Percentiles rank a stretch among this genome's conserved stretches.
These are phyloP conservation scores for Toxicodendron radicans DNA, from an alignment of 345 rosid species.

Conservation along the genomic window DNA sequence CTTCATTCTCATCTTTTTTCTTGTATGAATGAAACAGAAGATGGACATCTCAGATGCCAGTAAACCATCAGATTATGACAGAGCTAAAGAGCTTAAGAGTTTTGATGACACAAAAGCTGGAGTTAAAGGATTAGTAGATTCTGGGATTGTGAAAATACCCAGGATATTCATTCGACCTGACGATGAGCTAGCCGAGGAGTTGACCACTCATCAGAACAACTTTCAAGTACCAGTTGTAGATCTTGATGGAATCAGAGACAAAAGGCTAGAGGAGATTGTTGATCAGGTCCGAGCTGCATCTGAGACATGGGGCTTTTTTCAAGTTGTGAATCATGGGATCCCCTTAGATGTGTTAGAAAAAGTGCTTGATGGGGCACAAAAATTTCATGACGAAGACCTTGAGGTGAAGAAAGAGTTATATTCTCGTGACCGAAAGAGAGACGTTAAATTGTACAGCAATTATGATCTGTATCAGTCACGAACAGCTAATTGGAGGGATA, in stretches of 20 bases:
- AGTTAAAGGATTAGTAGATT: conserved; percentile 42
- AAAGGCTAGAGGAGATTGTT: conserved; percentile 18
- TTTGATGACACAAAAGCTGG: conserved; percentile 46
- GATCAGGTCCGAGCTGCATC: conserved; percentile 32
- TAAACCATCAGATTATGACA: conserved; percentile 1
- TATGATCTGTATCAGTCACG: conserved; percentile 16
- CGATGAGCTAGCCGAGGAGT: conserved; percentile 10
- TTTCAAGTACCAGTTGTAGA: conserved; percentile 20
- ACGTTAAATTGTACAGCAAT: conserved; percentile 18
- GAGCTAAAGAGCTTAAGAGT: conserved; percentile 31
- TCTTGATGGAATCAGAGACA: conserved; percentile 14
- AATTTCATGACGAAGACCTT: conserved; percentile 16
- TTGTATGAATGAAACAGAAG: neutral
- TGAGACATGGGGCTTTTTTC: conserved; percentile 45
- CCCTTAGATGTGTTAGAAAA: conserved; percentile 17
- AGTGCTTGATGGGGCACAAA: conserved; percentile 9
- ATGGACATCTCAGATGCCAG: conserved; percentile 5
- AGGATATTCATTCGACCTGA: conserved; percentile 16
- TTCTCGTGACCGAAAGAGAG: neutral
- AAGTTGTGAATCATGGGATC: conserved; percentile 53
- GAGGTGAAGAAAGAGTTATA: conserved; percentile 29
- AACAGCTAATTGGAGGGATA: conserved; percentile 39
- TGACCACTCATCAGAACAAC: neutral
- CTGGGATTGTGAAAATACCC: conserved; percentile 29
- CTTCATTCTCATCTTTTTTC: neutral